Base-by-base conservation (phyloP, 805 yeast genomes). In the Torulaspora franciscae region DNA sequence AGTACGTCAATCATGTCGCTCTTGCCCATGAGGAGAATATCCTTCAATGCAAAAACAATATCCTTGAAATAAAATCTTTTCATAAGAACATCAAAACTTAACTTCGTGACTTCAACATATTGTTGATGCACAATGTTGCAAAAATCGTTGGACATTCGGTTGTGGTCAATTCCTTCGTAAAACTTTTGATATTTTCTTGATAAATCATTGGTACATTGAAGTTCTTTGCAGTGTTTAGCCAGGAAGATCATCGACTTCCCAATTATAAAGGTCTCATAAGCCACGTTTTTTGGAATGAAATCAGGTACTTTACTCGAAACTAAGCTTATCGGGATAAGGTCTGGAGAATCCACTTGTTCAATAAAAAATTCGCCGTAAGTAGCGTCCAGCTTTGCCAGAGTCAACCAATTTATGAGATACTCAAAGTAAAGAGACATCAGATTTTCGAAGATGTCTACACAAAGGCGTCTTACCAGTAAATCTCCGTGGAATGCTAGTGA, bases 1-100 rank as follows among this genome's bases (percentile, higher is more conserved):
- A 91, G 63, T 1, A 77, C 55, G 40, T 85, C 81, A n/a, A 85
- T 79, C 49, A 91, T 84, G 60, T 91, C 96, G n/a, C 91, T 87
- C 45, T 76, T 79, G 5, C 81, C 78, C 72, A 86, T 80, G 33
- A 93, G 62, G 54, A 89, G 68, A 46, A 83, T 78, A 47, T 76
- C 77, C 49, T 83, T 83, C 45, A 86, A 67, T 36, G 80, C 81
- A 4, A 62, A 58, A n/a, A 91, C 59, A 51, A 85, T 87, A 8
- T 68, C 64, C 32, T 68, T 64, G 29, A 83, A 61, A 32, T 73
- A 65, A 52, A 72, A 75, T 48, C 79, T 77, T 2, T 67, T 65
- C 41, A 75, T 70, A 2, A 89, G 55, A 2, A 78, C 60, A 8
- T 62, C 48, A 17, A 79, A 75, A 38, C 85, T 70, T 48, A 70